These are phyloP conservation scores for Hibiscus trionum DNA, from an alignment of 345 rosid species.

Conservation along the genomic window DNA sequence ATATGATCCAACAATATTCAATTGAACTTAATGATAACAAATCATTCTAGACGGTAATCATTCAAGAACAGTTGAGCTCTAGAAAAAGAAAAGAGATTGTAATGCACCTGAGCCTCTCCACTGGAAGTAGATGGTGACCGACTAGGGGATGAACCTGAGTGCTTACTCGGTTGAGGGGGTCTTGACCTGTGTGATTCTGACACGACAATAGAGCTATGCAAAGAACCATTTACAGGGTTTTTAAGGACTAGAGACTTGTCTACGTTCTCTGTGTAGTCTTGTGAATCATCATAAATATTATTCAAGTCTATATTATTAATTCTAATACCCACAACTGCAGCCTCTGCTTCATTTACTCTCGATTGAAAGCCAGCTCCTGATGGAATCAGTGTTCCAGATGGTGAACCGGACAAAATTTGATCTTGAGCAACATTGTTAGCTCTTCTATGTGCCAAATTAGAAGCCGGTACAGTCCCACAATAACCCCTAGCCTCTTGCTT, in stretches of 20 bases:
- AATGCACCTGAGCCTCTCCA: slow-evolving; percentile 81
- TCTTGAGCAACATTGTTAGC: slow-evolving; percentile 7
- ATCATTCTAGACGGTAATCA: not conserved
- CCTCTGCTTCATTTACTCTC: slow-evolving; percentile 21
- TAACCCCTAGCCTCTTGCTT: slow-evolving; percentile 19
- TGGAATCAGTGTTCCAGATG: slow-evolving; percentile 12
- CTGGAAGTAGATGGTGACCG: slow-evolving; percentile 92
- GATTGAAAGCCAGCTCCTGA: slow-evolving; percentile 13
- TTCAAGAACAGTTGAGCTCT: not conserved
- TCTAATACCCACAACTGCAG: slow-evolving; percentile 22
- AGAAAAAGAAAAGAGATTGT: not conserved
- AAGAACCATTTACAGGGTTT: slow-evolving; percentile 24
- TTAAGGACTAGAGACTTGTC: slow-evolving; percentile 27
- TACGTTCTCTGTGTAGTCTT: slow-evolving; percentile 32
- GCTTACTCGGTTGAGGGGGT: slow-evolving; percentile 40
- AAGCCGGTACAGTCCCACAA: slow-evolving; percentile 16
- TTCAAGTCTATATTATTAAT: slow-evolving; percentile 58
- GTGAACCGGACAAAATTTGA: slow-evolving; percentile 8
- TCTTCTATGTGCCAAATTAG: slow-evolving; percentile 21
- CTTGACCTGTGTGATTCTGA: slow-evolving; percentile 37
- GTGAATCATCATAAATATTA: slow-evolving; percentile 43
- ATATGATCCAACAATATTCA: not conserved
- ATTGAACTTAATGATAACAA: not conserved
- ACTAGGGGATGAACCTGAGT: slow-evolving; percentile 87
- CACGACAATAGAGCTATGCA: slow-evolving; percentile 27